A percentile compares a stretch with the other conserved stretches of the same genome.
phyloP scores from a whole-genome alignment of 352 stramenopile species.

The Phytophthora pluvialis region DNA sequence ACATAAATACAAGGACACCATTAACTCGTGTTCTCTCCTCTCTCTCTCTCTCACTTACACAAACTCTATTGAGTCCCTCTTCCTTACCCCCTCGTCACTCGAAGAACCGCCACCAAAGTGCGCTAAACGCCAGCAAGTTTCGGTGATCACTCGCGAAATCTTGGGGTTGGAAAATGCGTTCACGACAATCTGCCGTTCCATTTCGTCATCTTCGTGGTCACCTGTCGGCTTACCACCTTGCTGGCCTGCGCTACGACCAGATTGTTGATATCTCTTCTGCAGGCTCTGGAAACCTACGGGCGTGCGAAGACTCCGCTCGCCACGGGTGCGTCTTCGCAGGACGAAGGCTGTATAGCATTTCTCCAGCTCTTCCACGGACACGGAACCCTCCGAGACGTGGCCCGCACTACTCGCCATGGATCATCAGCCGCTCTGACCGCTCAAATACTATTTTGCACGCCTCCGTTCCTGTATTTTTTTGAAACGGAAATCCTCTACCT shows the following conservation, averaged over 20 bases:
- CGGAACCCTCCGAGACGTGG: background rate
- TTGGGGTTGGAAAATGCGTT: conserved; percentile 49
- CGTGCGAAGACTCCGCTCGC: conserved; percentile 39
- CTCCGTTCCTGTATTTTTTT: no score
- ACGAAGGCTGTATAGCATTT: conserved; percentile 32
- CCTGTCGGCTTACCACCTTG: background rate
- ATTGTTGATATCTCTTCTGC: conserved; percentile 35
- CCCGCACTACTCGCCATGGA: conserved; percentile 3
- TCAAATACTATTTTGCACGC: background rate
- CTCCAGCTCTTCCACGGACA: conserved; percentile 8
- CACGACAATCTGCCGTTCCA: conserved; percentile 21
- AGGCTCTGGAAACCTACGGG: conserved; percentile 34
- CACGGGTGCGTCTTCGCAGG: conserved; percentile 21
- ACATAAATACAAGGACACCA: background rate
- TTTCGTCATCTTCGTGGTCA: background rate
- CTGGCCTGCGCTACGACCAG: background rate
- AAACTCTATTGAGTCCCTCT: no score
- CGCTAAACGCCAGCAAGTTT: conserved; percentile 56
- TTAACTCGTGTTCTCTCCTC: conserved; percentile 6
- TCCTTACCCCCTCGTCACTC: conserved; percentile 2
- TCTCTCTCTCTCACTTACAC: no score
- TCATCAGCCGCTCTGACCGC: background rate
- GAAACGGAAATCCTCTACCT: no score
- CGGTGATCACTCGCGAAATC: conserved; percentile 47
- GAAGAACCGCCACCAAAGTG: conserved; percentile 39